Conservation (phyloP, 441 rosid genomes). For the Daphne laureola region DNA sequence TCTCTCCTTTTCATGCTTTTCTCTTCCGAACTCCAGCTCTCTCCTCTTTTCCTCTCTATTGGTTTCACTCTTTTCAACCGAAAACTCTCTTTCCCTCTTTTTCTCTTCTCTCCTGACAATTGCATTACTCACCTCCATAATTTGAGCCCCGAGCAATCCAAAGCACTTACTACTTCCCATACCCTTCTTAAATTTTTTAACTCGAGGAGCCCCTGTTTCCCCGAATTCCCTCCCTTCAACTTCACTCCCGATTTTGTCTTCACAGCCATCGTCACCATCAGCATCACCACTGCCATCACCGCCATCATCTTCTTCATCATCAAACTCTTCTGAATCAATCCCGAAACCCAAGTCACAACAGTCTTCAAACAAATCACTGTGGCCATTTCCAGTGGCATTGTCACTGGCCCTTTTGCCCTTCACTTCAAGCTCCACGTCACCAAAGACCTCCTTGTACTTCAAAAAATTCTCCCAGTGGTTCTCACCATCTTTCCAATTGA, state of each 20-base stretch:
- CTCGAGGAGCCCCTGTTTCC: constrained; percentile 19
- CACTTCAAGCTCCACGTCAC: constrained; percentile 62
- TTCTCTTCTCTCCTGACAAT: constrained; percentile 52
- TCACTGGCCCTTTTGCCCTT: constrained; percentile 37
- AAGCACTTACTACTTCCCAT: constrained; percentile 26
- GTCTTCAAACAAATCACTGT: constrained; percentile 42
- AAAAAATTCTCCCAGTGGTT: constrained; percentile 72
- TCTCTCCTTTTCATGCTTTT: constrained; percentile 24
- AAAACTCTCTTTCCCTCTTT: constrained; percentile 46
- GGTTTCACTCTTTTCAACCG: constrained; percentile 26
- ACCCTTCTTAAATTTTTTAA: constrained; percentile 25
- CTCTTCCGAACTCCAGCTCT: constrained; percentile 33
- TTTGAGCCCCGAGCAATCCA: constrained; percentile 40
- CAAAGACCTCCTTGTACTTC: constrained; percentile 72
- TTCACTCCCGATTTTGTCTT: constrained; percentile 19
- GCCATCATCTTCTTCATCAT: constrained; percentile 40
- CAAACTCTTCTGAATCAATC: constrained; percentile 46
- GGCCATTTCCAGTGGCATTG: constrained; percentile 17
- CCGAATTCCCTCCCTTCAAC: constrained; percentile 31
- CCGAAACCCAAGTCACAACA: constrained; percentile 47
- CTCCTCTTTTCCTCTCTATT: constrained; percentile 39
- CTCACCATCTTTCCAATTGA: constrained; percentile 67
- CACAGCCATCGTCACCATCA: constrained; percentile 25
- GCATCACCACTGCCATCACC: constrained; percentile 26
- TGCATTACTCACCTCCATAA: constrained; percentile 43